Evolutionary conservation across 805 yeast genomes (phyloP).

Genomic region (Candida easanensis): DNA sequence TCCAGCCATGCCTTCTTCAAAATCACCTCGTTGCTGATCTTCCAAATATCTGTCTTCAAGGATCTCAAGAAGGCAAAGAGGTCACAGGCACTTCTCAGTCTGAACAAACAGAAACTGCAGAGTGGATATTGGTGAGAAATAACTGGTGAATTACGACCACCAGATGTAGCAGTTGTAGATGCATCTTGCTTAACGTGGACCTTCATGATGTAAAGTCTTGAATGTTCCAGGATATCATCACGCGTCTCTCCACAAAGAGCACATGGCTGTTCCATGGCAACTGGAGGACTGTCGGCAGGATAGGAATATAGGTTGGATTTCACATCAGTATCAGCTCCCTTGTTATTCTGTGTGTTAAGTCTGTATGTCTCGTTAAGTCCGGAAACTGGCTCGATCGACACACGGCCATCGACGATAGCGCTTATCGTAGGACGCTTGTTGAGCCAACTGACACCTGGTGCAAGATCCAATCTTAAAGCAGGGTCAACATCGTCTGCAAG

Average conservation of each 20-base stretch:
- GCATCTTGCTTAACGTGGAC: conserved; percentile 32
- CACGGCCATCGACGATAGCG: conserved; percentile 74
- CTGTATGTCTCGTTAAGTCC: conserved; percentile 77
- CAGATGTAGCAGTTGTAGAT: neutral
- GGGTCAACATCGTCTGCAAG: conserved; percentile 81
- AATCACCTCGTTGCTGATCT: conserved; percentile 43
- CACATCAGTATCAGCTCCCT: conserved; percentile 18
- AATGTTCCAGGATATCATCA: conserved; percentile 67
- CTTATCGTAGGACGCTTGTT: conserved; percentile 59
- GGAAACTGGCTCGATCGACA: conserved; percentile 81
- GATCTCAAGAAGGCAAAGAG: conserved; percentile 73
- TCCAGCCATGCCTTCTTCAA: conserved; percentile 61
- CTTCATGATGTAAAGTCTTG: conserved; percentile 70
- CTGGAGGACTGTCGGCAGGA: conserved; percentile 55
- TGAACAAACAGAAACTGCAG: conserved; percentile 77
- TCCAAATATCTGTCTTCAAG: conserved; percentile 55
- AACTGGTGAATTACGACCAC: conserved; percentile 17
- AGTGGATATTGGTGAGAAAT: conserved; percentile 55
- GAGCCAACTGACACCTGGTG: conserved; percentile 64
- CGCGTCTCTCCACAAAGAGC: conserved; percentile 81
- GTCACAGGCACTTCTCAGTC: conserved; percentile 80
- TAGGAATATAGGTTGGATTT: conserved; percentile 40
- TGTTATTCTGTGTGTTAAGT: conserved; percentile 26
- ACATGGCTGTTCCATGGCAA: conserved; percentile 75
- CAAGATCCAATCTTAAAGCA: conserved; percentile 56